phyloP scores from a whole-genome alignment of 768 basidiomycete genomes.

The Thelephora ganbajun region DNA sequence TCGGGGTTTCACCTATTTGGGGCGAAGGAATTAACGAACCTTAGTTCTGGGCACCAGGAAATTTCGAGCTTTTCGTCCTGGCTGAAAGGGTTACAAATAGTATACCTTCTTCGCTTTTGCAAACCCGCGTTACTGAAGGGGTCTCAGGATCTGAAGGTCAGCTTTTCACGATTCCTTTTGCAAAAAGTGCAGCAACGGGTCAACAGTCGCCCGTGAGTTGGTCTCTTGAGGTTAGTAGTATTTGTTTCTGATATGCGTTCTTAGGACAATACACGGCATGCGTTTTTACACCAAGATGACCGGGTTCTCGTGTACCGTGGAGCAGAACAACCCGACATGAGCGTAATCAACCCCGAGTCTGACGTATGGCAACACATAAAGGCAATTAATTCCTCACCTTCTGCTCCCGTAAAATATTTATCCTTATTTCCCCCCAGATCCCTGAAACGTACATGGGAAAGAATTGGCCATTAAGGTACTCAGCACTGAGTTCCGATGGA shows the following conservation, averaged over 20 bases:
- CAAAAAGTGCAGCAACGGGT: constrained; percentile 85
- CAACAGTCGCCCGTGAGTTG: constrained; percentile 77
- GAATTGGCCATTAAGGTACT: constrained; percentile 93
- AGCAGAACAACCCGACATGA: constrained; percentile 96
- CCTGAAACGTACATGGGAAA: constrained; percentile 78
- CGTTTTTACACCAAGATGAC: constrained; percentile 92
- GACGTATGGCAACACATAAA: constrained; percentile 98
- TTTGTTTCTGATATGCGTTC: neutral
- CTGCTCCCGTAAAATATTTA: neutral
- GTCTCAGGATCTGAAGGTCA: constrained; percentile 47
- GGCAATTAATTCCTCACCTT: constrained; percentile 22
- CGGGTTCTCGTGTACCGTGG: constrained; percentile 87
- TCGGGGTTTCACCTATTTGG: neutral
- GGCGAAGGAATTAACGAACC: constrained; percentile 1
- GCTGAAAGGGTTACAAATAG: constrained; percentile 40
- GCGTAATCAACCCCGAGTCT: constrained; percentile 93
- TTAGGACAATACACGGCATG: constrained; percentile 91
- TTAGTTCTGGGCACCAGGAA: constrained; percentile 91
- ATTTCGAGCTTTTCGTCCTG: constrained; percentile 75
- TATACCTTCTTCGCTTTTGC: constrained; percentile 16
- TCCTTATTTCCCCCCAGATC: constrained; percentile 35
- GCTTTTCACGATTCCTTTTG: constrained; percentile 79
- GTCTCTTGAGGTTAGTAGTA: neutral
- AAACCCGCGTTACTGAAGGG: neutral
- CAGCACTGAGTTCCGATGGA: constrained; percentile 82